Evolutionary conservation across 1,139 yeast genomes (phyloP), one percentile per base, ranked within the genome.

Genomic region (Cylindricascospora bacillispora): DNA sequence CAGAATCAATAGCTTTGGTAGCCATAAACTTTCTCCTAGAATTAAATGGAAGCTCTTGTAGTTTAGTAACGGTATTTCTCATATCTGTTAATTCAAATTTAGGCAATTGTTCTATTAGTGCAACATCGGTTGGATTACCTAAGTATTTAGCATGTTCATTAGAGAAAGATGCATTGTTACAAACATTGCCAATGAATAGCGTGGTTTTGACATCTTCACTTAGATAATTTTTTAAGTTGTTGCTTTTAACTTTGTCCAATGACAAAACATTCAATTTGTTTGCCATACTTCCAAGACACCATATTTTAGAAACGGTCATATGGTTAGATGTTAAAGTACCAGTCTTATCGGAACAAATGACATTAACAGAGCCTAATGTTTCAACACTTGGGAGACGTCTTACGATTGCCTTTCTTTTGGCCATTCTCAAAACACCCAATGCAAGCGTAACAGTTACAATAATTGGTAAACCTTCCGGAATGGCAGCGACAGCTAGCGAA

Each of bases 391-490:
- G 97, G 39, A 89, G 64, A 44, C 95, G 70, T 47, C 86, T 78
- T 32, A 89, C 94, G 48, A 89, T 89, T 3, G 95, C 97, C 48
- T 78, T 79, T 43, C 85, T 76, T 32, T 73, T 73, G 4, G 97
- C 95, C 97, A 89, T 89, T 58, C 95, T 68, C 44, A 86, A 65
- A 24, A 89, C 97, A 27, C 97, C 97, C 25, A 89, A 65, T 0
- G 98, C 97, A 42, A 89, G 63, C 0, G 97, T 89, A 4, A 89
- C 97, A 4, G 97, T 86, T 26, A 89, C 97, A 52, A 89, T 86
- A 47, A 89, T 86, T 0, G 97, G 97, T 41, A 89, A 67, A 34
- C 97, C 97, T 57, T 89, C 98, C 3, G 98, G 98, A 43, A 89
- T 86, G 2, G 97, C 97, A 28, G 98, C 98, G 10, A 89, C 97